phyloP scores from a whole-genome alignment of 1,139 yeast species.

The Torulaspora pretoriensis region DNA sequence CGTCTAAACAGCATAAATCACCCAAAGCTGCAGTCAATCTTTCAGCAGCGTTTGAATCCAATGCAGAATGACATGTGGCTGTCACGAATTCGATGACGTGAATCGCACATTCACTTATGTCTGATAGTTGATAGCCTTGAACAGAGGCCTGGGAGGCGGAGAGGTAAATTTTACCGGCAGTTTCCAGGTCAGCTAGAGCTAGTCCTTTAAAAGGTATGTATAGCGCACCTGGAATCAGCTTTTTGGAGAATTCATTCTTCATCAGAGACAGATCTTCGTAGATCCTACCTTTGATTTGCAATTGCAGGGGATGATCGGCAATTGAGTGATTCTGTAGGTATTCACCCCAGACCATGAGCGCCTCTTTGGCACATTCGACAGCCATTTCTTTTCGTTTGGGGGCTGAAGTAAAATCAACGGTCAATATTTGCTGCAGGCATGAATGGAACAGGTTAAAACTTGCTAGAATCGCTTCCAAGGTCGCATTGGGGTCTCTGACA shows the following conservation, averaged over 20 bases:
- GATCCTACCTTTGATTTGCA: constrained; percentile 25
- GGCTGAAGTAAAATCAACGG: constrained; percentile 44
- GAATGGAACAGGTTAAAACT: constrained; percentile 52
- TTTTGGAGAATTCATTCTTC: constrained; percentile 36
- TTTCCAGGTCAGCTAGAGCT: constrained; percentile 25
- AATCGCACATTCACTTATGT: constrained; percentile 35
- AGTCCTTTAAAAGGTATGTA: constrained; percentile 17
- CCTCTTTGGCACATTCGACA: constrained; percentile 18
- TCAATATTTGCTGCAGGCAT: constrained; percentile 50
- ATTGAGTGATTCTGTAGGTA: constrained; percentile 17
- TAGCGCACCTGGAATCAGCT: constrained; percentile 21
- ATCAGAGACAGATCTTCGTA: constrained; percentile 32
- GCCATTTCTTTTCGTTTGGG: constrained; percentile 22
- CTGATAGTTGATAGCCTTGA: constrained; percentile 16
- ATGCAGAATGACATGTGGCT: constrained; percentile 19
- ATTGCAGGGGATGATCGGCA: constrained; percentile 8
- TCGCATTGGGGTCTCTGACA: constrained; percentile 36
- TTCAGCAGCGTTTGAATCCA: constrained; percentile 15
- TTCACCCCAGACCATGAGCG: constrained; percentile 16
- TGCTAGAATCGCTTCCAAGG: constrained; percentile 44
- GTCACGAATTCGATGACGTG: constrained; percentile 35
- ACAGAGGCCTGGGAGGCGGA: constrained; percentile 8
- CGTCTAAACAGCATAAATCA: constrained; percentile 28
- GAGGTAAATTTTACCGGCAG: constrained; percentile 11
- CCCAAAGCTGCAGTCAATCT: constrained; percentile 18